A percentile compares a stretch with the other conserved stretches of the same genome.
Evolutionary conservation across 1,139 yeast species (phyloP).

Genomic region (Meyerozyma carpophila): DNA sequence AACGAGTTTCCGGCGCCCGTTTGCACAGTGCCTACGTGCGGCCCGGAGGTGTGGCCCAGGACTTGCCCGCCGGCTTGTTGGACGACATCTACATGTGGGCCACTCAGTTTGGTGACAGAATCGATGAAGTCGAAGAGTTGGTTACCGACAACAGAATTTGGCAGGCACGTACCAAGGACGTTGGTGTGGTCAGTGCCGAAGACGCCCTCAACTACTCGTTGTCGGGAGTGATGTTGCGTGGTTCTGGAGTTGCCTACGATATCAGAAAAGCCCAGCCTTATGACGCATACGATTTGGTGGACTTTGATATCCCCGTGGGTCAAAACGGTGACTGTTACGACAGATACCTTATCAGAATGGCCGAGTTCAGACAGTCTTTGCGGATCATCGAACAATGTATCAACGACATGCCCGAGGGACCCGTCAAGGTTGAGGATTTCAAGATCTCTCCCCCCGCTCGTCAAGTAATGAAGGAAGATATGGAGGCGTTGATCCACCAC

Average conservation of each 20-base stretch:
- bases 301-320: conserved; percentile 85
- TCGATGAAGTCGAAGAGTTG: conserved; percentile 87
- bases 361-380: conserved; percentile 86
- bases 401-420: conserved; percentile 90
- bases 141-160: conserved; percentile 89
- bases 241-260: conserved; percentile 85
- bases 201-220: conserved; percentile 80
- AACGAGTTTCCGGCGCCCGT: conserved; percentile 88
- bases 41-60: conserved; percentile 92
- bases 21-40: conserved; percentile 83
- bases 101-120: conserved; percentile 89
- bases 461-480: conserved; percentile 79
- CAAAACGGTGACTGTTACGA: conserved; percentile 88
- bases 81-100: conserved; percentile 97
- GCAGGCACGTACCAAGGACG: conserved; percentile 81
- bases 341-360: conserved; percentile 83
- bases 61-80: conserved; percentile 76
- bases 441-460: conserved; percentile 84
- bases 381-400: conserved; percentile 87
- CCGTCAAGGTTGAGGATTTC: conserved; percentile 87
- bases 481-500: conserved; percentile 91
- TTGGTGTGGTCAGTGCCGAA: conserved; percentile 79
- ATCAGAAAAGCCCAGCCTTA: conserved; percentile 84
- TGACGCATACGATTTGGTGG: conserved; percentile 84
- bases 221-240: conserved; percentile 88